Evolutionary conservation across 1,284 basidiomycete genomes (phyloP).

Genomic region (Tetrapyrgos nigripes): DNA sequence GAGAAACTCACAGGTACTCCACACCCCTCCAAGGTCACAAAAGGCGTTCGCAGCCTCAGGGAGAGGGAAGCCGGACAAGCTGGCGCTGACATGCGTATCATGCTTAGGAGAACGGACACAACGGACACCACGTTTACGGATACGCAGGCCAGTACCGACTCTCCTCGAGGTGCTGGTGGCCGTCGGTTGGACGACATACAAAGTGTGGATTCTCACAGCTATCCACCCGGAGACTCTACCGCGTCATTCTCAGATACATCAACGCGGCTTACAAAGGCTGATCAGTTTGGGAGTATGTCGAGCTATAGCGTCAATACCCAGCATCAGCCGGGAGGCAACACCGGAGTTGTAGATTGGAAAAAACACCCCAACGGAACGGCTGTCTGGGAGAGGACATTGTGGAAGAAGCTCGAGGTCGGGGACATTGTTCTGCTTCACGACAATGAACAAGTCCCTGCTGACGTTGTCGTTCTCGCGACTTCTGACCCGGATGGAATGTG

Average conservation of each 20-base stretch:
- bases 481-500: slow-evolving; percentile 87
- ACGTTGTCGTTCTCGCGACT: slow-evolving; percentile 89
- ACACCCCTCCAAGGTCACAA: slow-evolving; percentile 77
- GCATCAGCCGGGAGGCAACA: slow-evolving; percentile 43
- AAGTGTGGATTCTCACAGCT: slow-evolving; percentile 69
- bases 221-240: slow-evolving; percentile 56
- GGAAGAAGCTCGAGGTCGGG: slow-evolving; percentile 99
- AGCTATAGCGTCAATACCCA: slow-evolving; percentile 62
- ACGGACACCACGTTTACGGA: slow-evolving; percentile 46
- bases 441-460: slow-evolving; percentile 96
- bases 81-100: slow-evolving; percentile 60
- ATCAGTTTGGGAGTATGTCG: slow-evolving; percentile 45
- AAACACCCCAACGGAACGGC: slow-evolving; percentile 75
- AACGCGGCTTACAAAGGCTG: slow-evolving; percentile 27
- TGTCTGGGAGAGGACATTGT: slow-evolving; percentile 93
- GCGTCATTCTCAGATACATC: slow-evolving; percentile 40
- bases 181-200: slow-evolving; percentile 70
- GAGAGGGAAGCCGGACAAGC: slow-evolving; percentile 79
- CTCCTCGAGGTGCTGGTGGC: slow-evolving; percentile 47
- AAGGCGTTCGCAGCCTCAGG: slow-evolving; percentile 86
- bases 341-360: slow-evolving; percentile 84
- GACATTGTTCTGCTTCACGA: slow-evolving; percentile 91
- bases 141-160: slow-evolving; percentile 47
- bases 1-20: slow-evolving; percentile 76
- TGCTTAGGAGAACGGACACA: slow-evolving; percentile 54